Percentiles rank a stretch among this genome's conserved stretches.
Evolutionary conservation across 1,284 basidiomycete genomes (phyloP).

Genomic region (Pascua guehoae): DNA sequence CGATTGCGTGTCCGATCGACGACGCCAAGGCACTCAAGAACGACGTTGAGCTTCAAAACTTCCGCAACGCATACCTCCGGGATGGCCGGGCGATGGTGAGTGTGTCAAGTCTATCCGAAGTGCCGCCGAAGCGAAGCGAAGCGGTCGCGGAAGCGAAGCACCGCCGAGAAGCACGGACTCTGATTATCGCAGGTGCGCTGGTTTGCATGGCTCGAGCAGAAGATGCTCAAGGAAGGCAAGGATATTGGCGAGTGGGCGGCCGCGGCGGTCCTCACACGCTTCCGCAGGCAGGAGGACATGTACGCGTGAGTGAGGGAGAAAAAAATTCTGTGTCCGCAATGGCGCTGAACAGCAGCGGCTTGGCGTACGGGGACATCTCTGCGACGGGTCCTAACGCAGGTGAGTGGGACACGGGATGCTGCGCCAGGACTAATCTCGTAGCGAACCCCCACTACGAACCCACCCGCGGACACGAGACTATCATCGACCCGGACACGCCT

Average conservation of each 20-base stretch:
- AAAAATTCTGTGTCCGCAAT: not conserved
- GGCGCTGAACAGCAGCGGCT: conserved; percentile 53
- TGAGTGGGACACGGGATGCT: conserved; percentile 17
- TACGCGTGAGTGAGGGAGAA: conserved; percentile 56
- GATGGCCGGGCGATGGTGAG: conserved; percentile 86
- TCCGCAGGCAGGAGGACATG: conserved; percentile 66
- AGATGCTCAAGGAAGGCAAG: conserved; percentile 68
- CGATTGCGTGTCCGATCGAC: conserved; percentile 57
- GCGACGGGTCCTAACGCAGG: conserved; percentile 77
- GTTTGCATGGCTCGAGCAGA: conserved; percentile 87
- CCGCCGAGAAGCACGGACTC: not conserved
- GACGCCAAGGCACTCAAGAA: conserved; percentile 86
- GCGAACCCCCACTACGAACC: conserved; percentile 92
- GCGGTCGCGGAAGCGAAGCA: too few relatives aligned
- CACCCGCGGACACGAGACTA: conserved; percentile 61
- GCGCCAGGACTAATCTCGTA: conserved; percentile 9
- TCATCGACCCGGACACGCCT: conserved; percentile 73
- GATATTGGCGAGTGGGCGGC: conserved; percentile 86
- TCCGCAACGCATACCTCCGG: conserved; percentile 77
- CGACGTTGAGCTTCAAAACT: conserved; percentile 71
- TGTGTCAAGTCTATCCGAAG: not conserved
- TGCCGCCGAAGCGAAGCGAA: too few relatives aligned
- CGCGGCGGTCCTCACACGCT: conserved; percentile 74
- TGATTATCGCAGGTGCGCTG: conserved; percentile 55
- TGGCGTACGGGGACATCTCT: conserved; percentile 91